Percentiles rank a stretch among this genome's conserved stretches.
phyloP scores from a whole-genome alignment of 495 filamentous ascomycete species.

The Penicillium pulvis region DNA sequence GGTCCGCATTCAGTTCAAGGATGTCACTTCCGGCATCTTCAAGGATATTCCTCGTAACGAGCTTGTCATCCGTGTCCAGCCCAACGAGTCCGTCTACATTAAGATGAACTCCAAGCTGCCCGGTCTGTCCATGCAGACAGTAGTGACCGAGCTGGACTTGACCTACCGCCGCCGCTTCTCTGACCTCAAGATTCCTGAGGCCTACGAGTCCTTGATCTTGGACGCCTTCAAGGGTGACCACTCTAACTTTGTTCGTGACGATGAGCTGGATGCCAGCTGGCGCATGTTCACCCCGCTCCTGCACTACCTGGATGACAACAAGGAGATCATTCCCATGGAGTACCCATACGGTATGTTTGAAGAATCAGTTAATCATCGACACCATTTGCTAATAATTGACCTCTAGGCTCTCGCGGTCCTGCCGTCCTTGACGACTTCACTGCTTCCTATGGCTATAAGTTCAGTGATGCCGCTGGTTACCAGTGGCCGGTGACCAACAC shows the following conservation, averaged over 20 bases:
- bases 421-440: conserved; percentile 98
- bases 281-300: conserved; percentile 96
- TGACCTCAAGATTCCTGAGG: conserved; percentile 98
- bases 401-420: conserved; percentile 87
- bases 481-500: conserved; percentile 79
- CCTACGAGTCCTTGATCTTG: conserved; percentile 96
- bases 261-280: conserved; percentile 98
- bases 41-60: conserved; percentile 99
- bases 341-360: conserved; percentile 90
- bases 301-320: conserved; percentile 98
- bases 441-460: conserved; percentile 96
- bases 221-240: conserved; percentile 99
- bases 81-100: conserved; percentile 99
- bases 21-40: conserved; percentile 99
- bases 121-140: conserved; percentile 98
- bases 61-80: conserved; percentile 98
- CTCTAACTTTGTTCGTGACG: conserved; percentile 99
- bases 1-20: conserved; percentile 98
- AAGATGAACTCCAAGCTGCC: conserved; percentile 99
- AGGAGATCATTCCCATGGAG: conserved; percentile 99
- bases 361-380: not conserved
- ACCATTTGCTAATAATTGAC: not conserved
- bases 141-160: conserved; percentile 96
- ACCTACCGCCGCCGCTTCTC: conserved; percentile 98
- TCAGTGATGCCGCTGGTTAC: conserved; percentile 95